Evolutionary conservation across 257 asterid species (phyloP).

Genomic region (Oldenlandia corymbosa): DNA sequence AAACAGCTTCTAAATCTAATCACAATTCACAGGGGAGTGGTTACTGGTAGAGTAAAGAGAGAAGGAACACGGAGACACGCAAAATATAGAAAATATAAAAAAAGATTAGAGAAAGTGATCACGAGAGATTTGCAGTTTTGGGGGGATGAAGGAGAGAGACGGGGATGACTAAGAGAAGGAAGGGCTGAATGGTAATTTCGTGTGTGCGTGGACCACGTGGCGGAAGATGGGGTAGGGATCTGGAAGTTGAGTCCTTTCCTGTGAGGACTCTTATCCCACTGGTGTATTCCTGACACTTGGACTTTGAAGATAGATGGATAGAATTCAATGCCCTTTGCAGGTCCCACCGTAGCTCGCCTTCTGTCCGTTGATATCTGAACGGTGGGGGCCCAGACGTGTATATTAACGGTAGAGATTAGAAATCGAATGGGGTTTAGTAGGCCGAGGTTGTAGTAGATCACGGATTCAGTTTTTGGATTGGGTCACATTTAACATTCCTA

Average conservation of each 20-base stretch:
- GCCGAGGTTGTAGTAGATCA: background rate
- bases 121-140: background rate
- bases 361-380: conserved; percentile 17
- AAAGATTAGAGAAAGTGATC: no score
- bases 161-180: conserved; percentile 66
- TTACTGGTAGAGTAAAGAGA: conserved; percentile 2
- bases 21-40: no score
- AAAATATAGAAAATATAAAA: no score
- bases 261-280: conserved; percentile 4
- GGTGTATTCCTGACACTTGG: conserved; percentile 22
- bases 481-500: background rate
- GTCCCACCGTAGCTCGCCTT: background rate
- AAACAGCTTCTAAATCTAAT: no score
- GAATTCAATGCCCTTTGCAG: background rate
- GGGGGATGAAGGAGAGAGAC: conserved; percentile 34
- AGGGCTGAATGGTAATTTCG: conserved; percentile 42
- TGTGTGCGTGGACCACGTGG: conserved; percentile 36
- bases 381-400: background rate
- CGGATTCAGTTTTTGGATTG: no score
- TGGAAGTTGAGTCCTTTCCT: conserved; percentile 28
- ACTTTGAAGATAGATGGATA: conserved; percentile 3
- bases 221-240: conserved; percentile 23
- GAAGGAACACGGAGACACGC: background rate
- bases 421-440: background rate
- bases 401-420: conserved; percentile 2